Evolutionary conservation across 257 asterid genomes (phyloP), one percentile per base, ranked within the genome.

Genomic region (Orobanche coerulescens): DNA sequence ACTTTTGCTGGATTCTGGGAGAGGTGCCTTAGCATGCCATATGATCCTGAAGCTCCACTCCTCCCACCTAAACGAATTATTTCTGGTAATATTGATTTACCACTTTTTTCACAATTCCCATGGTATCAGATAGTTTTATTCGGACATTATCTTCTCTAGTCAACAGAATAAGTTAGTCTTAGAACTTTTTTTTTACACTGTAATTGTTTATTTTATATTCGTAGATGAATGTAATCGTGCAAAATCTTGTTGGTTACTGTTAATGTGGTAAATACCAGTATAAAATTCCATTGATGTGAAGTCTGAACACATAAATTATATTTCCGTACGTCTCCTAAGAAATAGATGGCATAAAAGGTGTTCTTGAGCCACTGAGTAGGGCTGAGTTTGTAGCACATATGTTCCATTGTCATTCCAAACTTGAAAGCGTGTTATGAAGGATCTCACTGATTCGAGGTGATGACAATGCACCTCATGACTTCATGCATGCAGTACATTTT

Each of bases 41-140:
- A 75, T 47, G 95, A 88, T 68, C 97, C 95, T 0, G 96, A 85
- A 61, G 72, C 97, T 63, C 98, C 98, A 26, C 88, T 85, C 46
- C 96, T 88, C 64, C 96, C 96, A 6, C 98, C 96, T 43, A 85
- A 88, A 74, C 59, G 88, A 73, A 82, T 91, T 15, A 63, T 85
- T 68, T 68, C 95, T 22, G 98, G 98, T 90, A 73, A 39, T 60
- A 3, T 0, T 64, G 3, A 39, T 52, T 25, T 40, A 10, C 56
- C 22, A 2, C 10, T 26, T 96, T 96, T 24, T 24, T 23, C 20
- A n/a, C 4, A 12, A 19, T 20, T 36, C 89, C 82, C 51, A 95
- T 87, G 2, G 13, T 25, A 31, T 46, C 25, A 16, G 10, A 18
- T 61, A n/a, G 1, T 19, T 57, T 18, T 37, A 8, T 36, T 10